These are phyloP conservation scores for Leccinum variicolor DNA, from an alignment of 768 basidiomycete genomes.

Conservation along the genomic window DNA sequence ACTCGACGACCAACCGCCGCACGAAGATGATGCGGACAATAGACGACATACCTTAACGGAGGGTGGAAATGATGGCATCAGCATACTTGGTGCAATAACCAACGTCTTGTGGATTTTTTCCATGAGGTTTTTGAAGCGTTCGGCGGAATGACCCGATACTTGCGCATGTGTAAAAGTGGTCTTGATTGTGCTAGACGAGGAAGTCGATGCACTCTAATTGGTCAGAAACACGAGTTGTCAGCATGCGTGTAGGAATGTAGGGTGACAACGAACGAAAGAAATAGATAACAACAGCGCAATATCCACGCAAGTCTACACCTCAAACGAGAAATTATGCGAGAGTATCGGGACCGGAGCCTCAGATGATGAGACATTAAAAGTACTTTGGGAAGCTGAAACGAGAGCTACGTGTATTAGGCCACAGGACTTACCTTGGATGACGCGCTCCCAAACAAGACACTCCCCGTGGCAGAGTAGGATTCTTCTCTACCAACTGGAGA, in stretches of 20 bases:
- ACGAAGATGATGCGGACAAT: slow-evolving; percentile 1
- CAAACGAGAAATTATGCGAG: neutral
- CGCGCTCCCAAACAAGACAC: slow-evolving; percentile 44
- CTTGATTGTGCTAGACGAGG: slow-evolving; percentile 3
- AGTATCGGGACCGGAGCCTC: neutral
- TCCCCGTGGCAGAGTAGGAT: slow-evolving; percentile 32
- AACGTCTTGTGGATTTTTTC: slow-evolving; percentile 67
- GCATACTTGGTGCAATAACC: slow-evolving; percentile 52
- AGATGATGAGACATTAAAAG: neutral
- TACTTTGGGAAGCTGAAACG: neutral
- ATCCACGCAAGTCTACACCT: slow-evolving; percentile 3
- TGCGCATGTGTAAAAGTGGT: slow-evolving; percentile 8
- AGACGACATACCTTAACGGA: slow-evolving; percentile 15
- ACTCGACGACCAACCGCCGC: neutral
- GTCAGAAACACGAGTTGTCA: slow-evolving; percentile 13
- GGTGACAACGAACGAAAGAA: slow-evolving; percentile 1
- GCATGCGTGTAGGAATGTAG: neutral
- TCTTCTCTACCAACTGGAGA: neutral
- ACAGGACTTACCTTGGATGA: slow-evolving; percentile 13
- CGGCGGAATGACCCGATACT: slow-evolving; percentile 8
- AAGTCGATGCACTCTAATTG: slow-evolving; percentile 2
- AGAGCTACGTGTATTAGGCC: slow-evolving; percentile 7
- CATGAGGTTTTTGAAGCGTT: slow-evolving; percentile 52
- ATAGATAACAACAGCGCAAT: slow-evolving; percentile 12
- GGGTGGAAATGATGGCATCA: slow-evolving; percentile 25